Evolutionary conservation across 2,329 filamentous ascomycete species (phyloP), one percentile per base, ranked within the genome.

Genomic region (Onygenales sp.): DNA sequence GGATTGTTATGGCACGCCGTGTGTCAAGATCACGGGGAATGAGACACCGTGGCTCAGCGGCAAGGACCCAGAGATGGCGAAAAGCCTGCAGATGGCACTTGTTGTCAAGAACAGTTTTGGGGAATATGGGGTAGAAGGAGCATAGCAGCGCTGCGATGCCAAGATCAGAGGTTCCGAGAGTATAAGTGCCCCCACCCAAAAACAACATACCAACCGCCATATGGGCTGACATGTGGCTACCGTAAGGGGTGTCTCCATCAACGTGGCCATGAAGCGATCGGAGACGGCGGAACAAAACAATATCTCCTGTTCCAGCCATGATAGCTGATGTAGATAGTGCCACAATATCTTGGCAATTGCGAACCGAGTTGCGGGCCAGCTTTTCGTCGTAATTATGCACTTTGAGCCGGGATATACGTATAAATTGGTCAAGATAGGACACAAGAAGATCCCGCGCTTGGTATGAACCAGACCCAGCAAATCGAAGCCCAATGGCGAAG

Each of bases 21-120:
- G 89, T 95, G 55, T 93, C 84, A 2, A 93, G 81, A 61, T 98
- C 93, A 57, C 92, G 87, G 14, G 89, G 82, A 0, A 98, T 82
- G 0, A 98, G 79, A 65, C 92, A 97, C 50, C 94, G 82, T 8
- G 89, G 83, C 63, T 98, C 93, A 0, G 88, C 86, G 1, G 93
- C 93, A 3, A 98, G 78, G 9, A 95, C 92, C 93, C 93, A 98
- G 64, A 98, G 87, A 70, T 98, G 92, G 5, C 94, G 84, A 73
- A 98, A 93, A 3, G 94, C 93, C 73, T 98, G 93, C 5, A 98
- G 78, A 63, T 98, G 93, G 9, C 89, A 90, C 59, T 88, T 86
- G 65, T 97, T 97, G 72, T 98, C 93, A 63, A 95, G 86, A 2
- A 97, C 88, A 33, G 83, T 86, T 8, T 82, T 86, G 0, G 93